Percentiles rank a stretch among this genome's conserved stretches.
phyloP scores from a whole-genome alignment of 306 rosid species.

The Cyamopsis tetragonoloba region DNA sequence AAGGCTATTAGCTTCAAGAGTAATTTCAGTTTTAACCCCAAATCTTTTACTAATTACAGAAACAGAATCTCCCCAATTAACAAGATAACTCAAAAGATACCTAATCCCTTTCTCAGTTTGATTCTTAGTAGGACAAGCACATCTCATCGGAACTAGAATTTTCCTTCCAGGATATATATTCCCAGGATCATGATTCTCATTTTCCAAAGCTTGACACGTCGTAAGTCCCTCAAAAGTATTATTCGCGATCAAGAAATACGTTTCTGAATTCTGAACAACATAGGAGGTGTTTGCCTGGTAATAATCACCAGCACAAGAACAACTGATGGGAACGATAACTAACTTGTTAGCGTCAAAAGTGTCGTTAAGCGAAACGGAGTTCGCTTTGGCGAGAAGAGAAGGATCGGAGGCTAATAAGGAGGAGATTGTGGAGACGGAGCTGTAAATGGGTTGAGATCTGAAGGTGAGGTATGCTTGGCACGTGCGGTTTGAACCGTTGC shows the following conservation, averaged over 20 bases:
- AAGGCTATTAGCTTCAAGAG: slow-evolving; percentile 63
- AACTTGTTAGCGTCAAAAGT: slow-evolving; percentile 48
- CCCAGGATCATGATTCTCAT: slow-evolving; percentile 34
- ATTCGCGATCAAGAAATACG: slow-evolving; percentile 34
- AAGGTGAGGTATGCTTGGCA: slow-evolving; percentile 80
- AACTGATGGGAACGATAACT: slow-evolving; percentile 65
- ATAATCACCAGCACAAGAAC: slow-evolving; percentile 68
- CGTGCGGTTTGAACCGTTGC: slow-evolving; percentile 53
- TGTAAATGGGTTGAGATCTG: slow-evolving; percentile 63
- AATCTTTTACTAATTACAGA: slow-evolving; percentile 33
- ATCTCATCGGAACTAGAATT: slow-evolving; percentile 71
- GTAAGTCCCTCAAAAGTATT: slow-evolving; percentile 68
- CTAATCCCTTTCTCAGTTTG: slow-evolving; percentile 52
- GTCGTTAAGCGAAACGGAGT: slow-evolving; percentile 40
- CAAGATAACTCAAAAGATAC: slow-evolving; percentile 55
- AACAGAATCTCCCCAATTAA: slow-evolving; percentile 42
- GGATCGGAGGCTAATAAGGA: slow-evolving; percentile 53
- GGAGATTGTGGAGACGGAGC: slow-evolving; percentile 60
- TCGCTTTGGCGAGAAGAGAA: slow-evolving; percentile 45
- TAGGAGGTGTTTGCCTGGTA: slow-evolving; percentile 65
- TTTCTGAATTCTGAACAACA: slow-evolving; percentile 30
- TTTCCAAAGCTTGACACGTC: slow-evolving; percentile 63
- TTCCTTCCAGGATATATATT: slow-evolving; percentile 32
- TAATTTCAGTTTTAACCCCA: slow-evolving; percentile 17
- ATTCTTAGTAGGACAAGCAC: slow-evolving; percentile 86